Conservation (phyloP, 176 grass and related monocot genomes). For the Rhipidocladum racemiflorum region DNA sequence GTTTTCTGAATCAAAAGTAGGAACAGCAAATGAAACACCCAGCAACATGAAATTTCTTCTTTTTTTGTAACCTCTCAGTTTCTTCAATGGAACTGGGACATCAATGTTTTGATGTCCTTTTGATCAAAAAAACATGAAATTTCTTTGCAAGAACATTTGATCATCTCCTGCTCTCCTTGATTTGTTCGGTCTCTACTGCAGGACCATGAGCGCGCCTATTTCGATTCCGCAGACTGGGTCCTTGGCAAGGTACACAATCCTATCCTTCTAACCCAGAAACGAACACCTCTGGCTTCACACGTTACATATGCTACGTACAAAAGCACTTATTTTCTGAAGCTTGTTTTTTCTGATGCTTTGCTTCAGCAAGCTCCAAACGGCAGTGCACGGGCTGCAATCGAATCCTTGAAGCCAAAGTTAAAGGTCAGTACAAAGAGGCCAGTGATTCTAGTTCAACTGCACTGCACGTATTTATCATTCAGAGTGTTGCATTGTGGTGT, state of each 20-base stretch:
- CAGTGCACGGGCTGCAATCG: conserved; percentile 48
- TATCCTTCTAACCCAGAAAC: not conserved
- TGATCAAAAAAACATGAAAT: conserved; percentile 8
- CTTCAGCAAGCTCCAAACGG: conserved; percentile 75
- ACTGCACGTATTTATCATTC: conserved; percentile 28
- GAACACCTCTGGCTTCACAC: not conserved
- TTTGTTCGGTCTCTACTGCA: conserved; percentile 30
- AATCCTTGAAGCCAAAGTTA: conserved; percentile 94
- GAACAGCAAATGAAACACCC: not conserved
- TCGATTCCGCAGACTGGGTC: conserved; percentile 92
- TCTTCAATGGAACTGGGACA: too few relatives aligned
- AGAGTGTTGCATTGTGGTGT: not conserved
- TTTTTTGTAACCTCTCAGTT: not conserved
- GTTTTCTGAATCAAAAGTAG: not conserved
- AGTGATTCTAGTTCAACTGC: not conserved
- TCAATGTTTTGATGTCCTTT: too few relatives aligned
- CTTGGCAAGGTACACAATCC: conserved; percentile 76
- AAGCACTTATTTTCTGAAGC: not conserved
- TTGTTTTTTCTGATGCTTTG: conserved; percentile 20
- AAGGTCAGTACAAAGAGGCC: conserved; percentile 44
- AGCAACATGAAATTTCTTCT: not conserved
- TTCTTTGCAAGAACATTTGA: not conserved
- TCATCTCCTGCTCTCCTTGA: not conserved
- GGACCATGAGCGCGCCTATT: conserved; percentile 86
- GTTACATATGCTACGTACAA: not conserved